These are phyloP conservation scores for Narthecium ossifragum DNA, from an alignment of 106 monocot species.

Conservation along the genomic window DNA sequence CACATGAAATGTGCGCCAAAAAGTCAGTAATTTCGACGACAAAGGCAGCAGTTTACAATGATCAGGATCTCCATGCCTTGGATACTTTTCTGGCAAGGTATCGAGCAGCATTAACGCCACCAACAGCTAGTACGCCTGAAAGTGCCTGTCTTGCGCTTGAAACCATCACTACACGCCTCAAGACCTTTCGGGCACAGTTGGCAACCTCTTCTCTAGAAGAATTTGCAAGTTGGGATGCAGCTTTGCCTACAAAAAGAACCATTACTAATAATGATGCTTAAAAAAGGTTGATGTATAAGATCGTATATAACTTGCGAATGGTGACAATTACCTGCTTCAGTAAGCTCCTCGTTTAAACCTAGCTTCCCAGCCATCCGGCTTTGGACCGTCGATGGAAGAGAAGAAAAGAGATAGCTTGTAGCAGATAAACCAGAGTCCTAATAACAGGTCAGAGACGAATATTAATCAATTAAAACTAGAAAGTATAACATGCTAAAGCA, in stretches of 20 bases:
- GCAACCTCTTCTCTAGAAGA: conserved; percentile 55
- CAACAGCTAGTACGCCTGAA: conserved; percentile 66
- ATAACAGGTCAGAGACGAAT: neutral
- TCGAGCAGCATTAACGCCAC: conserved; percentile 56
- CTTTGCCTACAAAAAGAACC: conserved; percentile 15
- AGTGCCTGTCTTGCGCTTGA: conserved; percentile 74
- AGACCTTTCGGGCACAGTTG: conserved; percentile 28
- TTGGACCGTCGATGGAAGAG: conserved; percentile 51
- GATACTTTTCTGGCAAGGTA: conserved; percentile 73
- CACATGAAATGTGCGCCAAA: too few relatives aligned
- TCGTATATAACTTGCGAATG: neutral
- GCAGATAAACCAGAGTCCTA: conserved; percentile 57
- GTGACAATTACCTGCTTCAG: conserved; percentile 15
- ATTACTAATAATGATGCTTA: neutral
- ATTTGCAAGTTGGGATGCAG: conserved; percentile 11
- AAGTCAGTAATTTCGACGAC: too few relatives aligned
- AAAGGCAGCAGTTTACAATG: too few relatives aligned
- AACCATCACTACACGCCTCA: conserved; percentile 51
- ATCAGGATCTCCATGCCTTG: conserved; percentile 72
- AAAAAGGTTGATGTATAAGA: neutral
- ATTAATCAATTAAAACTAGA: too few relatives aligned
- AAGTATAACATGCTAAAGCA: too few relatives aligned
- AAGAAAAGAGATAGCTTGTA: conserved; percentile 48
- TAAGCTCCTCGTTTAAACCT: conserved; percentile 1
- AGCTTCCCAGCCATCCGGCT: conserved; percentile 1